These are phyloP conservation scores for Schwanniomyces polymorphus DNA, from an alignment of 805 yeast genomes.

Conservation along the genomic window DNA sequence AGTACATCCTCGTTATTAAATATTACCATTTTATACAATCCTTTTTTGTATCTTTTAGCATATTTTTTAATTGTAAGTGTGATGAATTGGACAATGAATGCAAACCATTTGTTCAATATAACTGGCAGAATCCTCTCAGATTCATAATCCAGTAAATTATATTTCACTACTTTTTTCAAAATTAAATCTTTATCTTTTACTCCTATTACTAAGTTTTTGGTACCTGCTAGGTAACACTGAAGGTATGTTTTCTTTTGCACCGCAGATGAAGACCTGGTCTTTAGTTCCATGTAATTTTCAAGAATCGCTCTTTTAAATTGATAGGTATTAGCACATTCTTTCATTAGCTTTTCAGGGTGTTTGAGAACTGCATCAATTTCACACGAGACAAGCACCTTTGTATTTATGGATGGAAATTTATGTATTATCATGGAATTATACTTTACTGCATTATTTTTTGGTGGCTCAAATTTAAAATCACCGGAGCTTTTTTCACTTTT, in stretches of 20 bases:
- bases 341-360: not conserved
- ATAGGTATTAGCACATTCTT: not conserved
- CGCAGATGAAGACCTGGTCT: not conserved
- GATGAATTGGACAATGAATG: conserved; percentile 6
- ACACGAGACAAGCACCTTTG: conserved; percentile 6
- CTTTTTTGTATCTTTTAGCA: not conserved
- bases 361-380: conserved; percentile 8
- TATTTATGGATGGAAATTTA: conserved; percentile 2
- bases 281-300: conserved; percentile 7
- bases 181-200: conserved; percentile 4
- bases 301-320: conserved; percentile 1
- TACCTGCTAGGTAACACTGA: conserved; percentile 8
- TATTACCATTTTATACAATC: not conserved
- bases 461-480: conserved; percentile 1
- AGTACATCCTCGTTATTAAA: not conserved
- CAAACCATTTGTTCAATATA: conserved; percentile 7
- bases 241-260: conserved; percentile 1
- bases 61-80: not conserved
- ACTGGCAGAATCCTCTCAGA: not conserved
- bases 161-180: conserved; percentile 2
- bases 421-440: conserved; percentile 8
- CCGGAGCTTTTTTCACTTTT: not conserved
- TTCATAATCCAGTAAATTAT: not conserved
- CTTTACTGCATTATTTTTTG: conserved; percentile 5
- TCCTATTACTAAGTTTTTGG: conserved; percentile 5